phyloP scores from a whole-genome alignment of 371 early-diverging fungal species.

The Sporodiniella umbellata region DNA sequence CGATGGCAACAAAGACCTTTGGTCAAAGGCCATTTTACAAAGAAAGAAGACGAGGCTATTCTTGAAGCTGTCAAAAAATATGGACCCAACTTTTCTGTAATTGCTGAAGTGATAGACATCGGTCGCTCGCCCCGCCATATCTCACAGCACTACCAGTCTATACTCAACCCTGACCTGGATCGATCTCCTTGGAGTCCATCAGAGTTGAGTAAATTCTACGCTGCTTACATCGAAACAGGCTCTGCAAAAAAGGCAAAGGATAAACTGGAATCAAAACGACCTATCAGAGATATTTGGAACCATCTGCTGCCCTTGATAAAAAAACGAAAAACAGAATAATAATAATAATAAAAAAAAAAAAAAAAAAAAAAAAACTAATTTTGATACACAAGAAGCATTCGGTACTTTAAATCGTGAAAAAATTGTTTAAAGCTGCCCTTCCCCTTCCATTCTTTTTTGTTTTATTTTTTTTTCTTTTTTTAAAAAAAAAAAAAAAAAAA shows the following conservation, averaged over 20 bases:
- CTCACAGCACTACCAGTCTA: conserved; percentile 36
- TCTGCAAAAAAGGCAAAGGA: conserved; percentile 26
- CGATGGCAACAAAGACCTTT: conserved; percentile 23
- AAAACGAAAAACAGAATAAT: background rate
- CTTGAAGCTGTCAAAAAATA: conserved; percentile 25
- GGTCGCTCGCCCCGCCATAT: conserved; percentile 38
- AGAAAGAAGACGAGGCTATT: conserved; percentile 28
- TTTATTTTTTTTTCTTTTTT: background rate
- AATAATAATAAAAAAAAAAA: background rate
- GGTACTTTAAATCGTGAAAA: background rate
- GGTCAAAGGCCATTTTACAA: conserved; percentile 29
- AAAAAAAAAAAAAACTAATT: conserved; percentile 1
- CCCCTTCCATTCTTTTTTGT: background rate
- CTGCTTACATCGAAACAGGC: conserved; percentile 4
- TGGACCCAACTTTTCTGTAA: conserved; percentile 35
- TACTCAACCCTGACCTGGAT: conserved; percentile 27
- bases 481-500: background rate
- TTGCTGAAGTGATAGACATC: conserved; percentile 23
- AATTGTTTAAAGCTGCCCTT: background rate
- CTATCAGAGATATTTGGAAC: conserved; percentile 45
- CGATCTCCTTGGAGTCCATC: conserved; percentile 35
- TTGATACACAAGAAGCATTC: background rate
- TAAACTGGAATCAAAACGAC: conserved; percentile 13
- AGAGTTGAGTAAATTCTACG: conserved; percentile 20
- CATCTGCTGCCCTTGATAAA: conserved; percentile 1